phyloP scores from a whole-genome alignment of 2,329 filamentous ascomycete species.

The Nigrospora osmanthi region DNA sequence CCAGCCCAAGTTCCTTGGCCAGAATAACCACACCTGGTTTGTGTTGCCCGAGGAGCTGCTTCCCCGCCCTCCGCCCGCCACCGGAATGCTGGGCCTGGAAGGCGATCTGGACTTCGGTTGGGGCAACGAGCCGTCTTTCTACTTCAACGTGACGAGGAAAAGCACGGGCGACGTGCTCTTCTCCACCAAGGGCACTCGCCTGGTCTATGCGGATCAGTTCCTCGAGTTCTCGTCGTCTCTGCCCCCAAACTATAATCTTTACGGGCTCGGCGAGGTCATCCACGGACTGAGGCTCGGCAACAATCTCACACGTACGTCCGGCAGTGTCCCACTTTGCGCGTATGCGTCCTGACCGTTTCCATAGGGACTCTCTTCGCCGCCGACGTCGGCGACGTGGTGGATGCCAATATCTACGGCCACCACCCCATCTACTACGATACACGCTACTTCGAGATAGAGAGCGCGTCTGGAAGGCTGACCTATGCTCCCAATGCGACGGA shows the following conservation, averaged over 20 bases:
- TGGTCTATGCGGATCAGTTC: conserved; percentile 73
- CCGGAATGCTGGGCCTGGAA: conserved; percentile 35
- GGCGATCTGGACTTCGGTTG: conserved; percentile 47
- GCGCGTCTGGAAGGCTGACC: conserved; percentile 35
- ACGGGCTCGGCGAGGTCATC: conserved; percentile 68
- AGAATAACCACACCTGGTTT: conserved; percentile 59
- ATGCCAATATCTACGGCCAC: conserved; percentile 64
- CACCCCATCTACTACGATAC: conserved; percentile 79
- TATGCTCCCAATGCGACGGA: conserved; percentile 49
- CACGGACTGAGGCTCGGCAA: conserved; percentile 64
- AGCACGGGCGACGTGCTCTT: conserved; percentile 60
- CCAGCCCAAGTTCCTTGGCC: conserved; percentile 52
- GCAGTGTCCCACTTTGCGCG: background rate
- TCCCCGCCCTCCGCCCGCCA: conserved; percentile 40
- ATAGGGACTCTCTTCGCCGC: conserved; percentile 49
- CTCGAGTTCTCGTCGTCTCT: conserved; percentile 62
- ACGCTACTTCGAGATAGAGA: conserved; percentile 57
- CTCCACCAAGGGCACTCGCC: conserved; percentile 51
- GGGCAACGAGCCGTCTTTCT: conserved; percentile 52
- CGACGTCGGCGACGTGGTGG: conserved; percentile 58
- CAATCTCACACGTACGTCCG: conserved; percentile 53
- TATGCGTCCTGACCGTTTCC: background rate
- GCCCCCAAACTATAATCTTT: conserved; percentile 66
- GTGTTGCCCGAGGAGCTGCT: conserved; percentile 57
- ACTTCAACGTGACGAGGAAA: conserved; percentile 54